Evolutionary conservation across 306 rosid genomes (phyloP).

Genomic region (Vachellia pachyceras): DNA sequence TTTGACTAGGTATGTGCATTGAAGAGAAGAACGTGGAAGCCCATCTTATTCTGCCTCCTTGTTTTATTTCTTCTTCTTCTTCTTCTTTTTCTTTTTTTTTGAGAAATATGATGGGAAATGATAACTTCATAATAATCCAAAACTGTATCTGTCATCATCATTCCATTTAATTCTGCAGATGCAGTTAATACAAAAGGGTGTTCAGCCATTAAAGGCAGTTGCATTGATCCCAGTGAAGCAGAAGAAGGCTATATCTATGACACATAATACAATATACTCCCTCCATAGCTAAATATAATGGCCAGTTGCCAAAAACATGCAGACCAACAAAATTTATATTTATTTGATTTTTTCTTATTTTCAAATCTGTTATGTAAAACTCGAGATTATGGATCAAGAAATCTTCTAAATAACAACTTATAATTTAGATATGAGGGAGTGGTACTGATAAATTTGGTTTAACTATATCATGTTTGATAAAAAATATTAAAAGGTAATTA

Average conservation of each 20-base stretch:
- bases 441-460: too few species aligned
- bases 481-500: too few species aligned
- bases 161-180: constrained; percentile 10
- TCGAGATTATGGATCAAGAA: too few species aligned
- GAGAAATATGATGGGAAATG: constrained; percentile 47
- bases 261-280: too few species aligned
- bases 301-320: background rate
- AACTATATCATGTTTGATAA: too few species aligned
- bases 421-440: too few species aligned
- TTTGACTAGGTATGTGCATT: constrained; percentile 39
- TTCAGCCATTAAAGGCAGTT: background rate
- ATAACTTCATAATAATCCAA: constrained; percentile 27
- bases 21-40: constrained; percentile 25
- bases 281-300: too few species aligned
- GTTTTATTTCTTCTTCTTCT: background rate
- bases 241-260: background rate
- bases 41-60: constrained; percentile 6
- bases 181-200: background rate
- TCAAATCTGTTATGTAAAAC: too few species aligned
- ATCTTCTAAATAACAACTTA: too few species aligned
- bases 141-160: background rate
- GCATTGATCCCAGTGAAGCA: background rate
- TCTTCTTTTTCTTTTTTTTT: too few species aligned
- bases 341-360: too few species aligned
- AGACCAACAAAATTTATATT: too few species aligned